Base-by-base conservation (phyloP, 208 protist genomes). In the Leishmania aethiopica region DNA sequence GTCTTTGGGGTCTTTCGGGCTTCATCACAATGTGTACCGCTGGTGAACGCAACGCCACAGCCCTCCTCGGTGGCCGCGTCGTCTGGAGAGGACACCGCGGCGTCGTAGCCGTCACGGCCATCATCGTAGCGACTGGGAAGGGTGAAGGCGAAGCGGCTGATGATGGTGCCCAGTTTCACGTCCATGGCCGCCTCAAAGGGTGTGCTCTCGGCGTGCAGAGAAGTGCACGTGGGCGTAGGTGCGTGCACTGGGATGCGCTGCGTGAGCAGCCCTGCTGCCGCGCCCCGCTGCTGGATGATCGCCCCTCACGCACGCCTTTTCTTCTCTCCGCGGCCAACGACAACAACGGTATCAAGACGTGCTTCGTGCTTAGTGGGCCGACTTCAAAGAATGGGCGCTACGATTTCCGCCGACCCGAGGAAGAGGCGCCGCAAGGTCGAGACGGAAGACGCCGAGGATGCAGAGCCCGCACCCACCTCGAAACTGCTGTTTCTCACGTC, bases 81-180 rank as follows among this genome's bases (percentile, higher is more conserved):
- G 25, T 77, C 51, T 22, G 73, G 42, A 45, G 45, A 77, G 32
- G 32, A 6, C 37, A 45, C 35, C 3, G 37, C 8, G n/a, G 5
- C 55, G 22, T 51, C 74, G 49, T 67, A 5, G 53, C 8, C 53
- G 22, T 62, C 74, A 19, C n/a, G 6, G 28, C 25, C 55, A 28
- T 75, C 72, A 32, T 71, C 57, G 53, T 75, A 4, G 5, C 79
- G 19, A 2, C 7, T 13, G 0, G 59, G 53, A 37, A 81, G 35
- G 3, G 72, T 66, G 42, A 84, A 81, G 28, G 51, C 13, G 49
- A 85, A 81, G 49, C 82, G 82, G 2, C 70, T 78, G 42, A 81
- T 42, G 53, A 85, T 78, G 35, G 69, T 85, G 72, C 49, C 42
- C 0, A 85, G 0, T 7, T 57, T 75, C 51, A 82, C 74, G 28